Evolutionary conservation across 805 yeast species (phyloP).

Genomic region (Starmerella etchellsii): DNA sequence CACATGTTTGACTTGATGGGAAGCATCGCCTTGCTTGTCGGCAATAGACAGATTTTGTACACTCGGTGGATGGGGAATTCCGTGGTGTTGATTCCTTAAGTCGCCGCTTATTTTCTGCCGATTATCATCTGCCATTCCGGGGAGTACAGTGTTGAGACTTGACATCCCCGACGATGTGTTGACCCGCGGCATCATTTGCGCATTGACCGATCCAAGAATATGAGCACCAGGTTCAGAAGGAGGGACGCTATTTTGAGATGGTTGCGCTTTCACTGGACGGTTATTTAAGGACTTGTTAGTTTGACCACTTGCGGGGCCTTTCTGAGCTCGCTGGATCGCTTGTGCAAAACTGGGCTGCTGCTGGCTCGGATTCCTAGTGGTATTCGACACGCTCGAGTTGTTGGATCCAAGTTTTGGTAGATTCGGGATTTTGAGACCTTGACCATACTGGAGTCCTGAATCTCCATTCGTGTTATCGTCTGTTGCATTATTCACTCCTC

Average conservation of each 20-base stretch:
- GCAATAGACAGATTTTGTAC: constrained; percentile 6
- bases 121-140: constrained; percentile 10
- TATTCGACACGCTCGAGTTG: background rate
- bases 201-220: constrained; percentile 17
- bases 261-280: background rate
- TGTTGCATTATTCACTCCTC: constrained; percentile 6
- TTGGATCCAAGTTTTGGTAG: constrained; percentile 15
- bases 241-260: too few species aligned
- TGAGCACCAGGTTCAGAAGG: constrained; percentile 6
- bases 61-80: constrained; percentile 1
- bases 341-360: constrained; percentile 16
- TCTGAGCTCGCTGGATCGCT: constrained; percentile 16
- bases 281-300: too few species aligned
- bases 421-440: constrained; percentile 14
- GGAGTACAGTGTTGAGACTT: constrained; percentile 18
- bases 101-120: background rate
- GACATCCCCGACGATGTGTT: constrained; percentile 17
- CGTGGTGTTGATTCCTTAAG: background rate
- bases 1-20: background rate
- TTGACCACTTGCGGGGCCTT: background rate
- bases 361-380: background rate
- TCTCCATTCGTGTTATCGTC: background rate
- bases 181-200: constrained; percentile 19
- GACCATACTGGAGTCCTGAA: background rate
- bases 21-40: background rate